Percentiles rank a stretch among this genome's conserved stretches.
Evolutionary conservation across 805 yeast genomes (phyloP).

Genomic region (Torulaspora indica): DNA sequence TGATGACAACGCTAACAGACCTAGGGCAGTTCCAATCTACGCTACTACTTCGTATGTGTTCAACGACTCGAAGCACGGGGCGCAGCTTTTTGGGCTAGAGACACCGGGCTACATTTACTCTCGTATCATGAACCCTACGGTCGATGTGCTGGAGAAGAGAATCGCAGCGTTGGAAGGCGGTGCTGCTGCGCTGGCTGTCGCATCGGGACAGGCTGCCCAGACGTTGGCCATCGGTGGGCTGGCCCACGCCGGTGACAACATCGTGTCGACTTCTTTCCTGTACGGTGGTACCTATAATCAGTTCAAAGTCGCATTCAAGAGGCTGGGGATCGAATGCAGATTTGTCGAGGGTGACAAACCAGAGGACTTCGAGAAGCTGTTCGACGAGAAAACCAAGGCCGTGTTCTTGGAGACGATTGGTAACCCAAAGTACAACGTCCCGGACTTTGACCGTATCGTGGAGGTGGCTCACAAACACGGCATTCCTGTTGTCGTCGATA

Average conservation of each 20-base stretch:
- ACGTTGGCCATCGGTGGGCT: constrained; percentile 75
- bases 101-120: constrained; percentile 85
- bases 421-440: constrained; percentile 87
- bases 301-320: constrained; percentile 85
- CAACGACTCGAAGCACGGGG: constrained; percentile 85
- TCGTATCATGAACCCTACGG: constrained; percentile 89
- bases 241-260: constrained; percentile 85
- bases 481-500: constrained; percentile 86
- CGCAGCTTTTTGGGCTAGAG: constrained; percentile 79
- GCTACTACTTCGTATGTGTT: constrained; percentile 89
- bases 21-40: constrained; percentile 92
- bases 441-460: constrained; percentile 76
- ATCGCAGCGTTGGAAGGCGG: constrained; percentile 92
- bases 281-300: constrained; percentile 98
- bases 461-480: constrained; percentile 82
- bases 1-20: constrained; percentile 50
- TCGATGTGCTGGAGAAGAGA: constrained; percentile 84
- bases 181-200: constrained; percentile 78
- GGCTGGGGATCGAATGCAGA: constrained; percentile 79
- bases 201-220: constrained; percentile 98
- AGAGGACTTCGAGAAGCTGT: constrained; percentile 63
- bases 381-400: constrained; percentile 85
- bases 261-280: constrained; percentile 76
- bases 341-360: constrained; percentile 78
- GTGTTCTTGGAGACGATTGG: constrained; percentile 87